Evolutionary conservation across 1,139 yeast species (phyloP).

Genomic region (Lizanozyma gosingica): DNA sequence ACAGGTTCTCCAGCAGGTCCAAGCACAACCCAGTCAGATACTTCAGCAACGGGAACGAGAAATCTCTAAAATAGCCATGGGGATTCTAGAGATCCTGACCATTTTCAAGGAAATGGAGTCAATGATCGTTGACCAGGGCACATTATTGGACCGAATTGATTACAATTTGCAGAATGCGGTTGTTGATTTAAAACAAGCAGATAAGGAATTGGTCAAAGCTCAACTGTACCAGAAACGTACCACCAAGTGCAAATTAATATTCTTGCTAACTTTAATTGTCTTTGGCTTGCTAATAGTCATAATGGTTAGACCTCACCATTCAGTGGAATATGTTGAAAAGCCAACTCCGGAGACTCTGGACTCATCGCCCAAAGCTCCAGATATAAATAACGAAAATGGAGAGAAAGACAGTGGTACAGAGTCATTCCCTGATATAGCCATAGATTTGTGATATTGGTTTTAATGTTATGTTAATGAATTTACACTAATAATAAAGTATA

Average conservation of each 20-base stretch:
- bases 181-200: conserved; percentile 67
- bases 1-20: conserved; percentile 24
- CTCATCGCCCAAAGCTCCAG: too few relatives aligned
- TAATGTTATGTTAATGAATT: too few relatives aligned
- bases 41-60: conserved; percentile 78
- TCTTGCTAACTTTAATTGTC: conserved; percentile 62
- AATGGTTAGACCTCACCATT: conserved; percentile 52
- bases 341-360: neutral
- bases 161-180: conserved; percentile 78
- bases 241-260: conserved; percentile 81
- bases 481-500: too few relatives aligned
- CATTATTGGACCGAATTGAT: conserved; percentile 85
- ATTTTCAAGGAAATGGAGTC: conserved; percentile 90
- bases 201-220: conserved; percentile 69
- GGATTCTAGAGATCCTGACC: conserved; percentile 85
- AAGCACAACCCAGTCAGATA: conserved; percentile 8
- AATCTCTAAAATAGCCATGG: conserved; percentile 84
- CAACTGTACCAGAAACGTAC: conserved; percentile 78
- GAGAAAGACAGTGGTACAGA: too few relatives aligned
- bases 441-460: too few relatives aligned
- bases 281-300: conserved; percentile 65
- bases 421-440: too few relatives aligned
- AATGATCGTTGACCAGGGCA: conserved; percentile 92
- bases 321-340: conserved; percentile 3
- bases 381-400: too few relatives aligned